A percentile compares a stretch with the other conserved stretches of the same genome.
phyloP scores from a whole-genome alignment of 2,329 filamentous ascomycete species.

The Diaporthe australafricana region DNA sequence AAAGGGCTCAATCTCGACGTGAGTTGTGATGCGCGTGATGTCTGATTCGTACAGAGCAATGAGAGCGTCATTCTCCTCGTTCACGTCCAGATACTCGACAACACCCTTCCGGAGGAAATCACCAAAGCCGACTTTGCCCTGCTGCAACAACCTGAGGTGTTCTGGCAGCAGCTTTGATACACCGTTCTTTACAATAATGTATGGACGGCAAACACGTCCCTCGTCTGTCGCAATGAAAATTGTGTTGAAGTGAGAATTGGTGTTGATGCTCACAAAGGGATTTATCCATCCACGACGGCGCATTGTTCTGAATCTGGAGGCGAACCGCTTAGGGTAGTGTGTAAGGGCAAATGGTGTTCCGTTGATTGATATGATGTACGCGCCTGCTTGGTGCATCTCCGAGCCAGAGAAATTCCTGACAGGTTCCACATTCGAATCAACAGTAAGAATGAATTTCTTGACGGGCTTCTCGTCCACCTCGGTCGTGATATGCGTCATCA shows the following conservation, averaged over 20 bases:
- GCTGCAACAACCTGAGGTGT: conserved; percentile 84
- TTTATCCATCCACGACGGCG: conserved; percentile 92
- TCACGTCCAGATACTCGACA: conserved; percentile 97
- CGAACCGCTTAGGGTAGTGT: conserved; percentile 85
- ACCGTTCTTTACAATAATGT: conserved; percentile 93
- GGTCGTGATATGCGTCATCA: conserved; percentile 99
- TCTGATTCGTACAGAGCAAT: conserved; percentile 91
- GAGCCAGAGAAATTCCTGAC: conserved; percentile 78
- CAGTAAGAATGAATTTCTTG: conserved; percentile 83
- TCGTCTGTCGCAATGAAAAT: conserved; percentile 98
- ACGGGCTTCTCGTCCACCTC: conserved; percentile 94
- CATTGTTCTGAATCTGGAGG: conserved; percentile 86
- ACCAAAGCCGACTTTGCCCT: conserved; percentile 89
- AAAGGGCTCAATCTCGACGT: conserved; percentile 98
- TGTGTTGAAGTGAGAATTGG: conserved; percentile 91
- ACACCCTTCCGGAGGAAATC: conserved; percentile 91
- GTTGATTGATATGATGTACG: conserved; percentile 94
- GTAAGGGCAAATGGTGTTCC: conserved; percentile 93
- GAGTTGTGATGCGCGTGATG: conserved; percentile 85
- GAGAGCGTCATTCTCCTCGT: conserved; percentile 96
- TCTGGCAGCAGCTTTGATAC: conserved; percentile 82
- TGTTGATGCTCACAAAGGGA: conserved; percentile 95
- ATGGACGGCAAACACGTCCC: conserved; percentile 93
- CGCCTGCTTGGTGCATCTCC: conserved; percentile 86
- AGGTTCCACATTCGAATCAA: conserved; percentile 86